Base-by-base conservation (phyloP, 2,329 filamentous ascomycete species). In the Didymella pinodella region DNA sequence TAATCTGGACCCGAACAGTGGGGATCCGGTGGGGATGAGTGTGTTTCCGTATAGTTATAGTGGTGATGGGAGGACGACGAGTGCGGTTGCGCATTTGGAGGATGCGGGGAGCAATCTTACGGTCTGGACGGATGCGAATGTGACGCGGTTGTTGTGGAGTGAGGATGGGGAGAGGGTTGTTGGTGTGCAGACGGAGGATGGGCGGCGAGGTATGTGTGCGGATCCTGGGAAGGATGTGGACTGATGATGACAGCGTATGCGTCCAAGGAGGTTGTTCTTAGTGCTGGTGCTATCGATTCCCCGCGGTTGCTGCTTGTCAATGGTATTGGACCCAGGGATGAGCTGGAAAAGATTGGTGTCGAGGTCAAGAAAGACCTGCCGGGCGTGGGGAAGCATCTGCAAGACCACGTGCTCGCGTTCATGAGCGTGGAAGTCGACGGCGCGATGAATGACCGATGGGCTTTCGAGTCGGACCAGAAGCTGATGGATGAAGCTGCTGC, bases 1-100 rank as follows among this genome's bases (percentile, higher is more conserved):
- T 3, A 82, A 85, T 52, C 77, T 81, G n/a, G 86, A 88, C 85
- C 68, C 81, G 76, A 49, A 84, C 77, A 63, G 65, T 32, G 71
- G 74, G 11, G 49, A 76, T 61, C 72, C 73, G 4, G 54, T 73
- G 8, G 75, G 72, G 1, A 51, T 74, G 12, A 67, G 64, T 22
- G 59, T 75, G 7, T 74, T 71, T 36, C 73, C 69, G 16, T 57
- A 47, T 22, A 85, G 84, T 11, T 70, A 70, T 48, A 77, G 65
- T 8, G 65, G 66, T 32, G 63, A 73, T 11, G 72, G 75, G n/a
- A 62, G 75, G 34, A 68, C 64, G 14, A 75, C 73, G 32, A 76
- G 74, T 57, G 75, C 75, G 10, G 66, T 57, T 22, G 75, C 71
- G 32, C 70, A 76, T 70, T 60, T 77, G 50, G 66, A 80, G 12